Conservation (phyloP, 257 asterid species). For the Nicotiana attenuata region DNA sequence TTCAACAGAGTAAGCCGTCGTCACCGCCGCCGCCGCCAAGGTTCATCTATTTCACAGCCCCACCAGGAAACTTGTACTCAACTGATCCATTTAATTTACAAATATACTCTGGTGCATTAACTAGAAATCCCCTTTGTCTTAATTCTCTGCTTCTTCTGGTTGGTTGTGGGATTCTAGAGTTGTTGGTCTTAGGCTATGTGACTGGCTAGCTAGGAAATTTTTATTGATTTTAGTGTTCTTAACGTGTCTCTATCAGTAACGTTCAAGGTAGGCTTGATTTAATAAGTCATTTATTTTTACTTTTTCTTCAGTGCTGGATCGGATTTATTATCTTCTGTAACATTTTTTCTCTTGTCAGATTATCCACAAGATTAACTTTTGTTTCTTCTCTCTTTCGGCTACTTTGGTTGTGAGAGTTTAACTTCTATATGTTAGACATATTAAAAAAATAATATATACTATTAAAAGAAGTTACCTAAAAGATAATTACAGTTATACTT, state of each 20-base stretch:
- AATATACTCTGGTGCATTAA: conserved; percentile 21
- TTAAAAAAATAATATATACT: too few relatives aligned
- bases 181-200: not conserved
- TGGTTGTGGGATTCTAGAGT: conserved; percentile 16
- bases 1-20: conserved; percentile 17
- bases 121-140: not conserved
- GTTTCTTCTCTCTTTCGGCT: not conserved
- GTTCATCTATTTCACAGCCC: conserved; percentile 27
- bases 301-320: not conserved
- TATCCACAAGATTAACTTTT: not conserved
- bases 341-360: not conserved
- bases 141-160: conserved; percentile 12
- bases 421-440: too few relatives aligned
- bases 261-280: not conserved
- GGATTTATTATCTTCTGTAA: not conserved
- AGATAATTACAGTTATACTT: too few relatives aligned
- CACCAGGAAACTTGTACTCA: conserved; percentile 18
- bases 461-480: too few relatives aligned
- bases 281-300: not conserved
- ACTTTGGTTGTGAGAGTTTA: too few relatives aligned
- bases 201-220: not conserved
- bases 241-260: too few relatives aligned
- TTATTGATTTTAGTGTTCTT: too few relatives aligned
- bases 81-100: conserved; percentile 35
- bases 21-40: conserved; percentile 16